Evolutionary conservation across 768 basidiomycete genomes (phyloP).

Genomic region (Macrolepiota dolichaula): DNA sequence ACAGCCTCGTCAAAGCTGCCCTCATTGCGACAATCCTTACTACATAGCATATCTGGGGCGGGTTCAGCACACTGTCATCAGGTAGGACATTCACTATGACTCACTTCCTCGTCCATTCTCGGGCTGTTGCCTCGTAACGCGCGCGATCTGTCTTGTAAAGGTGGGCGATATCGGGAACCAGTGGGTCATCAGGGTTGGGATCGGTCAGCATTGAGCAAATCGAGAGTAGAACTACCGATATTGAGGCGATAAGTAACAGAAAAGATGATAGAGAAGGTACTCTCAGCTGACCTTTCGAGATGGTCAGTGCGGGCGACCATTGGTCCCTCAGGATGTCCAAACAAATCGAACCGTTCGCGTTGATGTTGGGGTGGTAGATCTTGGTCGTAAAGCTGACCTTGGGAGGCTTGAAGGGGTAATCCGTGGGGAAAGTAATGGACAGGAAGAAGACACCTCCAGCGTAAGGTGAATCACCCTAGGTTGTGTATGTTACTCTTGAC

Average conservation of each 20-base stretch:
- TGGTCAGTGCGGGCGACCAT: conserved; percentile 98
- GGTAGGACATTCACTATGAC: conserved; percentile 25
- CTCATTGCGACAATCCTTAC: conserved; percentile 14
- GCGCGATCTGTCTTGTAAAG: conserved; percentile 98
- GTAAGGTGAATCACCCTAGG: conserved; percentile 94
- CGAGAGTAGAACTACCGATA: conserved; percentile 76
- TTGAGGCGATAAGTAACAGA: conserved; percentile 1
- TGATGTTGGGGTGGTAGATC: conserved; percentile 99
- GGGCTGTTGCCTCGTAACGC: conserved; percentile 95
- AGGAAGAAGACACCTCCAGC: conserved; percentile 99
- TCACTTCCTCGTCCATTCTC: conserved; percentile 99
- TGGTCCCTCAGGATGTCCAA: conserved; percentile 98
- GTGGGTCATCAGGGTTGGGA: conserved; percentile 98
- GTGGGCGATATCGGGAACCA: conserved; percentile 98
- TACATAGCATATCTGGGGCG: conserved; percentile 35
- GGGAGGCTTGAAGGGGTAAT: conserved; percentile 99
- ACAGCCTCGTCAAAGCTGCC: conserved; percentile 51
- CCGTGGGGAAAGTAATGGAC: conserved; percentile 89
- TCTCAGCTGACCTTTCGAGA: conserved; percentile 82
- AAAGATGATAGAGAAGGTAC: neutral
- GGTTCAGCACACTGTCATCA: conserved; percentile 11
- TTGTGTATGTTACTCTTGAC: conserved; percentile 22
- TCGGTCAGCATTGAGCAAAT: conserved; percentile 99
- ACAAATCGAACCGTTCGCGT: conserved; percentile 98
- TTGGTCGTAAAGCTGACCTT: conserved; percentile 99